Evolutionary conservation across 176 grass and related monocot species (phyloP).

Genomic region (Poa pratensis): DNA sequence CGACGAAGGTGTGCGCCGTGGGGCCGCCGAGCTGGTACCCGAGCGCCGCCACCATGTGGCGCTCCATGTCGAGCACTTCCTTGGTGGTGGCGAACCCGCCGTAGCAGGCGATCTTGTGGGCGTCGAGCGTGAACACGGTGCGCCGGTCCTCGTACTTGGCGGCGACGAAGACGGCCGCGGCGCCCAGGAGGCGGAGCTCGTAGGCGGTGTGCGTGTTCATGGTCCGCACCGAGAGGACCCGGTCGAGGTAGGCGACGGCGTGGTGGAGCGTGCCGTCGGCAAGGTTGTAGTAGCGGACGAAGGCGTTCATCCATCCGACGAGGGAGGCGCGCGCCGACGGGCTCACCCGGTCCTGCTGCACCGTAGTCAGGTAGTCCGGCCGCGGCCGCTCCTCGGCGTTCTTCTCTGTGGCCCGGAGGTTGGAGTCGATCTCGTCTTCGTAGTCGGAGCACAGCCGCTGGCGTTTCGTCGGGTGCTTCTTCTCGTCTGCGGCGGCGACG

Average conservation of each 20-base stretch:
- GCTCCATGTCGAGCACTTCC: conserved; percentile 22
- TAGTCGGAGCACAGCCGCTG: conserved; percentile 17
- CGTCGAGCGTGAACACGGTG: background rate
- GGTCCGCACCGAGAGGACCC: background rate
- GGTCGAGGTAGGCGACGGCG: conserved; percentile 31
- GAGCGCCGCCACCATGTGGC: conserved; percentile 1
- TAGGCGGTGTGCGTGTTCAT: background rate
- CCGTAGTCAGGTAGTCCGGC: background rate
- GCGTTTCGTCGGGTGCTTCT: background rate
- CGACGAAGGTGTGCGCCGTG: conserved; percentile 35
- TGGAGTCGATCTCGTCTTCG: background rate
- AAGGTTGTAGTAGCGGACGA: background rate
- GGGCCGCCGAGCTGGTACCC: conserved; percentile 37
- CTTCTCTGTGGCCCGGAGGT: background rate
- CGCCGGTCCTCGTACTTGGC: conserved; percentile 11
- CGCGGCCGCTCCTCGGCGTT: background rate
- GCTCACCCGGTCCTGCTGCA: background rate
- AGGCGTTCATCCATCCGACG: background rate
- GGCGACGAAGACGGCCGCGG: background rate
- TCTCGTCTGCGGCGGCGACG: background rate
- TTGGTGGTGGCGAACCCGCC: background rate
- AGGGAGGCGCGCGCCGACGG: background rate
- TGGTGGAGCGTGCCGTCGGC: conserved; percentile 8
- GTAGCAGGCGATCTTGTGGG: background rate
- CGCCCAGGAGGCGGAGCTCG: background rate